Evolutionary conservation across 495 filamentous ascomycete genomes (phyloP), one percentile per base, ranked within the genome.

Genomic region (Amorphotheca resinae): DNA sequence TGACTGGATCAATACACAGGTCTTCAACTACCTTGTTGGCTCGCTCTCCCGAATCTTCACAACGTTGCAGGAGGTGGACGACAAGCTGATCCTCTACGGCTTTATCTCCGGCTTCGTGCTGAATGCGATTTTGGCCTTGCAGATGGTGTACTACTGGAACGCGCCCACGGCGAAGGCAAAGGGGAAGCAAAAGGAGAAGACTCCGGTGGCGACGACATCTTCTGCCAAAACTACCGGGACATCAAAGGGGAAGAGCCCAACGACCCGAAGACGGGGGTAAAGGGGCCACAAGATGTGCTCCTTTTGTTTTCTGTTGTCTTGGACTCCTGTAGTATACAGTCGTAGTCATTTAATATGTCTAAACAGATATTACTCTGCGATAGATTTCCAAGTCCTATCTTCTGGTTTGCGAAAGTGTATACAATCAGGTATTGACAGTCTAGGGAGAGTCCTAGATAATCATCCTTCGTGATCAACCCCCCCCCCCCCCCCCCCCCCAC

Each of bases 81-180:
- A 98, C 62, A 83, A 84, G 60, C 68, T 96, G 43, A 95, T 98
- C 51, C 73, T 98, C 12, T 95, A 89, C 59, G 82, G 87, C 17
- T 95, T 91, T 69, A 60, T 95, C 34, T 85, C 84, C 1, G 93
- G 83, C 17, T 94, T 93, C 59, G 64, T 70, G 22, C 75, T 98
- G 51, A 98, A 98, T 64, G 64, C 79, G 48, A 72, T 98, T 42
- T 66, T 96, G 44, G 91, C 86, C 2, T 64, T 66, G 35, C 91
- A 98, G 69, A 94, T 96, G 87, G 59, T 89, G 8, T 95, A 87
- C 64, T 96, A 95, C 67, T 98, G 91, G 91, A 94, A 94, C 54
- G 71, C 69, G 45, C 70, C 77, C 16, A 33, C 43, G 9, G 44
- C 33, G 22, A 48, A 47, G 22, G 33, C 39, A 1, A 47, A 46